phyloP scores from a whole-genome alignment of 306 rosid species.

The Elaeagnus macrophylla region DNA sequence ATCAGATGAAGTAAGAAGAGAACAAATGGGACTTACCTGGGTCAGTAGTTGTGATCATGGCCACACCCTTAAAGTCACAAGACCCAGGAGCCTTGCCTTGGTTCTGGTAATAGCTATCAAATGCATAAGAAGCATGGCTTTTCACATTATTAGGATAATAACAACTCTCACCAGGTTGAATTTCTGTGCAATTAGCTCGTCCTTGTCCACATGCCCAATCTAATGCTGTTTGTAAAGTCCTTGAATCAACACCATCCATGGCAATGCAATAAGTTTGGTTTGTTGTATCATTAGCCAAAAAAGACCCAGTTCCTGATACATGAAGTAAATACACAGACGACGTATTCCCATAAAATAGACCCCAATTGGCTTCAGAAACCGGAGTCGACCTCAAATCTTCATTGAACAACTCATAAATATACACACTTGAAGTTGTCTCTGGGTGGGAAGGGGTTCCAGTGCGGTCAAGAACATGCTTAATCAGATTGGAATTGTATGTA shows the following conservation, averaged over 20 bases:
- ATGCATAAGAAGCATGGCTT: constrained; percentile 79
- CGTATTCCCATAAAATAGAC: constrained; percentile 59
- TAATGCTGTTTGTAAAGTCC: constrained; percentile 74
- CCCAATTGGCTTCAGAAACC: constrained; percentile 77
- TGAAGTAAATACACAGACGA: constrained; percentile 67
- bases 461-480: constrained; percentile 66
- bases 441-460: constrained; percentile 84
- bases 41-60: constrained; percentile 69
- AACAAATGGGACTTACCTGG: constrained; percentile 56
- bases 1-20: background rate
- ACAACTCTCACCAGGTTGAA: constrained; percentile 78
- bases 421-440: constrained; percentile 63
- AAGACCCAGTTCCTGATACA: constrained; percentile 59
- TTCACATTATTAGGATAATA: constrained; percentile 67
- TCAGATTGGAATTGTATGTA: constrained; percentile 65
- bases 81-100: constrained; percentile 52
- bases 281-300: constrained; percentile 67
- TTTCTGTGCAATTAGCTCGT: constrained; percentile 66
- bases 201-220: constrained; percentile 94
- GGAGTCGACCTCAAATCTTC: constrained; percentile 85
- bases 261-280: constrained; percentile 68
- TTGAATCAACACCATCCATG: constrained; percentile 50
- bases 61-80: constrained; percentile 82
- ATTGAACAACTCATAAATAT: constrained; percentile 57
- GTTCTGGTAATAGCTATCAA: constrained; percentile 80